These are phyloP conservation scores for Panus rudis DNA, from an alignment of 768 basidiomycete species.

Conservation along the genomic window DNA sequence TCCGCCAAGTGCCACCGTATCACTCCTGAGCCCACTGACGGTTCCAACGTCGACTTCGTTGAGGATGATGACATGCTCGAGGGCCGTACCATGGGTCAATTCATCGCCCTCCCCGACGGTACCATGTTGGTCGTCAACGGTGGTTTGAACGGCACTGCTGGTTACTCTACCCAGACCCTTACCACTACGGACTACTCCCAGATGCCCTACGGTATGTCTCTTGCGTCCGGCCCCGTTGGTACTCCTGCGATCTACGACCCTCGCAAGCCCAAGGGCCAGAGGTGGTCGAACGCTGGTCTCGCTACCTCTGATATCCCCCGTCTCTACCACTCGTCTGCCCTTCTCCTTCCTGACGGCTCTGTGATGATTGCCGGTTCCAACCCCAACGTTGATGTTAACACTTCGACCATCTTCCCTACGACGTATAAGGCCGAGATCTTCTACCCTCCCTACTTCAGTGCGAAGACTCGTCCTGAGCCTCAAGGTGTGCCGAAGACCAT, in stretches of 20 bases:
- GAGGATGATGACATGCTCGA: slow-evolving; percentile 73
- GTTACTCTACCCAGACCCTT: slow-evolving; percentile 53
- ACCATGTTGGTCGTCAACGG: slow-evolving; percentile 81
- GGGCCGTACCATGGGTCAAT: slow-evolving; percentile 87
- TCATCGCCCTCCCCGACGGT: slow-evolving; percentile 76
- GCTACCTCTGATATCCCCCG: slow-evolving; percentile 59
- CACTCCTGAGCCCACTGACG: slow-evolving; percentile 76
- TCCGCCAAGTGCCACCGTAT: slow-evolving; percentile 74
- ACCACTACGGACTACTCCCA: slow-evolving; percentile 26
- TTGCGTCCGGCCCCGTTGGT: slow-evolving; percentile 75
- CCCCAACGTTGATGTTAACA: slow-evolving; percentile 80
- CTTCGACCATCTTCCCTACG: slow-evolving; percentile 58
- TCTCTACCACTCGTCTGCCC: slow-evolving; percentile 86
- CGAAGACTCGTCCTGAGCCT: slow-evolving; percentile 60
- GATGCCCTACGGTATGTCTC: slow-evolving; percentile 67
- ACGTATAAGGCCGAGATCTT: slow-evolving; percentile 81
- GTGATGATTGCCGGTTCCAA: slow-evolving; percentile 90
- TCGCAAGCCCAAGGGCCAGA: slow-evolving; percentile 56
- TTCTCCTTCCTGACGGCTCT: slow-evolving; percentile 83
- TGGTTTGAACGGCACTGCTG: slow-evolving; percentile 80
- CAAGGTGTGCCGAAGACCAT: slow-evolving; percentile 66
- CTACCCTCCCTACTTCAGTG: slow-evolving; percentile 85
- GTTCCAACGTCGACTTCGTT: slow-evolving; percentile 48
- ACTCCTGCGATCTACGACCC: slow-evolving; percentile 84
- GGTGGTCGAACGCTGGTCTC: slow-evolving; percentile 69